A percentile compares a stretch with the other conserved stretches of the same genome.
These are phyloP conservation scores for Harringtonia aguacate DNA, from an alignment of 2,329 filamentous ascomycete species.

Conservation along the genomic window DNA sequence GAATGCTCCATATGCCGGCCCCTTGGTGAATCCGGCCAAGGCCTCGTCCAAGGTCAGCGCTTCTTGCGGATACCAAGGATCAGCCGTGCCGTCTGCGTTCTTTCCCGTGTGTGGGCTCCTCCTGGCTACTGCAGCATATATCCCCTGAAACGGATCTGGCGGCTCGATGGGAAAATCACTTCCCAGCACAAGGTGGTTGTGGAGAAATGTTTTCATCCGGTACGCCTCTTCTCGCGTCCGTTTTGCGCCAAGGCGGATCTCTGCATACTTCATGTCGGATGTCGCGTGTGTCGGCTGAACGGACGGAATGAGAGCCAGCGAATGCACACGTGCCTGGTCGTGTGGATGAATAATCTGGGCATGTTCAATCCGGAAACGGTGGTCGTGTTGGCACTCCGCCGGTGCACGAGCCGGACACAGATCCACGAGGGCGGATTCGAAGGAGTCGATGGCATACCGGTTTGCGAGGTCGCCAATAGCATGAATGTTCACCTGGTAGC, in stretches of 20 bases:
- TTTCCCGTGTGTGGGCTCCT: conserved; percentile 45
- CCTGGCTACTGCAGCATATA: conserved; percentile 57
- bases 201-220: conserved; percentile 51
- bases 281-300: conserved; percentile 65
- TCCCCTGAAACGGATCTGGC: conserved; percentile 54
- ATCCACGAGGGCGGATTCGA: conserved; percentile 43
- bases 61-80: conserved; percentile 51
- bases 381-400: conserved; percentile 16
- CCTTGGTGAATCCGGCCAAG: conserved; percentile 49
- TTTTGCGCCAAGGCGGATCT: conserved; percentile 43
- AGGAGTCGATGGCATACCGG: conserved; percentile 51
- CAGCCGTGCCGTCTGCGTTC: conserved; percentile 31
- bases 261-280: conserved; percentile 59
- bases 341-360: conserved; percentile 57
- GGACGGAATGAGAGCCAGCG: conserved; percentile 53
- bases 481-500: conserved; percentile 62
- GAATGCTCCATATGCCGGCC: conserved; percentile 48
- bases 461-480: conserved; percentile 63
- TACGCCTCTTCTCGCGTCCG: conserved; percentile 50
- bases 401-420: conserved; percentile 35
- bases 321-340: conserved; percentile 49
- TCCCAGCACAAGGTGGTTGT: conserved; percentile 36
- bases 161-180: conserved; percentile 66
- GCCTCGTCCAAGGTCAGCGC: conserved; percentile 48
- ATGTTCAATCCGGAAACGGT: conserved; percentile 59